These are phyloP conservation scores for Suillus alpinus DNA, from an alignment of 768 basidiomycete species.

Conservation along the genomic window DNA sequence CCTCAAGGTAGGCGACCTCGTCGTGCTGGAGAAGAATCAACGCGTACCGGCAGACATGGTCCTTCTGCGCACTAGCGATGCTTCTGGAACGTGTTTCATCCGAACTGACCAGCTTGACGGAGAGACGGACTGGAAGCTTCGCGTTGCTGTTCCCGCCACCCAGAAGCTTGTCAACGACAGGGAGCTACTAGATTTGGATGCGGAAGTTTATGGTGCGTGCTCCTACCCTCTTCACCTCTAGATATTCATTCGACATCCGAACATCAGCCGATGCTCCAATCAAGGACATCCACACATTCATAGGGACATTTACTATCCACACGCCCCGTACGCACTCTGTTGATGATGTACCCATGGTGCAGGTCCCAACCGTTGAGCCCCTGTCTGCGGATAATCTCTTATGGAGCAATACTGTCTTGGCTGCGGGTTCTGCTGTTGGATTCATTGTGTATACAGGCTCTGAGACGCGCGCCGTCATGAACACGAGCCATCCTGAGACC, in stretches of 20 bases:
- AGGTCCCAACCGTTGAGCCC: constrained; percentile 61
- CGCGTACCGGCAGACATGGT: constrained; percentile 94
- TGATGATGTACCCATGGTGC: constrained; percentile 40
- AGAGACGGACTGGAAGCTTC: constrained; percentile 98
- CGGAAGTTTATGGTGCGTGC: constrained; percentile 81
- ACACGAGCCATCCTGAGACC: constrained; percentile 94
- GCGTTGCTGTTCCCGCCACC: constrained; percentile 81
- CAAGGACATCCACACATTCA: constrained; percentile 94
- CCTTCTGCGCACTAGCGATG: constrained; percentile 82
- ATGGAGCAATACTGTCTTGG: constrained; percentile 97
- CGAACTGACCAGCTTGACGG: constrained; percentile 98
- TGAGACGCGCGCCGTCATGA: constrained; percentile 97
- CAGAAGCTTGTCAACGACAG: constrained; percentile 66
- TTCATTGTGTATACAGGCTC: constrained; percentile 93
- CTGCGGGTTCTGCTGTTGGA: constrained; percentile 90
- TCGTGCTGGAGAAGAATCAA: constrained; percentile 94
- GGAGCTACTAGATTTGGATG: constrained; percentile 62
- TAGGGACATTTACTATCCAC: constrained; percentile 86
- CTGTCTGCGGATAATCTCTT: constrained; percentile 94
- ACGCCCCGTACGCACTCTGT: constrained; percentile 26
- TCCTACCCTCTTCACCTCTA: neutral
- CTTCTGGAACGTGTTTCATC: constrained; percentile 93
- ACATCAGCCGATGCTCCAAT: constrained; percentile 83
- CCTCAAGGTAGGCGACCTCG: constrained; percentile 87
- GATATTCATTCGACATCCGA: constrained; percentile 6